Conservation (phyloP, 257 asterid species). For the Nicotiana paniculata region DNA sequence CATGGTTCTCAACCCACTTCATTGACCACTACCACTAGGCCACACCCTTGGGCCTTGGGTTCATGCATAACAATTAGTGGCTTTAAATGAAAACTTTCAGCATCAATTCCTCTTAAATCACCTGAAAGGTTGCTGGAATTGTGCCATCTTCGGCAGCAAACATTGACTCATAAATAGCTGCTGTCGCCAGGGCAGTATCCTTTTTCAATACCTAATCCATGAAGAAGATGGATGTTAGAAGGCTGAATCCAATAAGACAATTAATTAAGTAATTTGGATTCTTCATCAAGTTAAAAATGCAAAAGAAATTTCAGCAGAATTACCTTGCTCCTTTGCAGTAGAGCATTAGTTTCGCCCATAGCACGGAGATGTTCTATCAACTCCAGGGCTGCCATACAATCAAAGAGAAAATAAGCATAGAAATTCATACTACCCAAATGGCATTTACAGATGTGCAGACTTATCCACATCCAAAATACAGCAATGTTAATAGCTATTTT, state of each 20-base stretch:
- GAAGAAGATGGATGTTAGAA: not conserved
- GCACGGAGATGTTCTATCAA: constrained; percentile 94
- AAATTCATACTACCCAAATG: not conserved
- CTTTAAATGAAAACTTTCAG: not conserved
- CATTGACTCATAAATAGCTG: constrained; percentile 90
- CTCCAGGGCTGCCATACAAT: constrained; percentile 64
- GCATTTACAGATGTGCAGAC: not conserved
- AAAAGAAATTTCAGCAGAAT: constrained; percentile 9
- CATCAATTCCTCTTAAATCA: constrained; percentile 10
- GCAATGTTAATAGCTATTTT: not conserved
- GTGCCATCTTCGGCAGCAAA: constrained; percentile 95
- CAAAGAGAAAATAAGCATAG: not conserved
- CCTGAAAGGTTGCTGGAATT: constrained; percentile 95
- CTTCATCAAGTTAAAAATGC: not conserved
- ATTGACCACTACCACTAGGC: too few relatives aligned
- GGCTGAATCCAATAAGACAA: not conserved
- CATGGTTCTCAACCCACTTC: too few relatives aligned
- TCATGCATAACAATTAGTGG: not conserved
- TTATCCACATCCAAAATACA: constrained; percentile 1
- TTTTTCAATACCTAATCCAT: constrained; percentile 63
- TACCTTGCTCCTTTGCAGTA: constrained; percentile 68
- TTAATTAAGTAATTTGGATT: not conserved
- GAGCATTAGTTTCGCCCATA: constrained; percentile 96
- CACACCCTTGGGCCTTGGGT: too few relatives aligned
- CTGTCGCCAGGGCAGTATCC: constrained; percentile 89